Conservation (phyloP, 2,329 filamentous ascomycete genomes). For the Lachnellula occidentalis region DNA sequence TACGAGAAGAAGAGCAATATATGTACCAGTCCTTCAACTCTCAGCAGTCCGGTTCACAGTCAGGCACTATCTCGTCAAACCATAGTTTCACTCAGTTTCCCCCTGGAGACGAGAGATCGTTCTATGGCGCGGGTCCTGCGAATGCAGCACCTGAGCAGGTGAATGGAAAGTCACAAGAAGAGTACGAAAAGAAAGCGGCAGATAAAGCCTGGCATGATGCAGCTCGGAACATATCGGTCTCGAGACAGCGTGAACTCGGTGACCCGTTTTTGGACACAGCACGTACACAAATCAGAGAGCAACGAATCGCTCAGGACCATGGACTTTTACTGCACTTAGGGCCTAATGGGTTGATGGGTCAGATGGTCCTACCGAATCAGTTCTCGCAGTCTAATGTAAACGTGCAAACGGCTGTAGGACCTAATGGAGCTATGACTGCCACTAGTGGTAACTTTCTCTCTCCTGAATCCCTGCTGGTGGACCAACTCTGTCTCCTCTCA, state of each 20-base stretch:
- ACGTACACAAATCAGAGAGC: constrained; percentile 38
- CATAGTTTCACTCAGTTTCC: constrained; percentile 50
- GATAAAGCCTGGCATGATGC: constrained; percentile 62
- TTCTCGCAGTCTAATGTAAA: constrained; percentile 36
- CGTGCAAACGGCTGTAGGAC: constrained; percentile 51
- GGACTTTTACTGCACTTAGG: constrained; percentile 52
- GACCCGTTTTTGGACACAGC: constrained; percentile 43
- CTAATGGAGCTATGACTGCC: constrained; percentile 57
- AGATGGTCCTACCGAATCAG: constrained; percentile 26
- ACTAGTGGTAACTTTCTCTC: constrained; percentile 67
- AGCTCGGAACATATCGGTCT: constrained; percentile 47
- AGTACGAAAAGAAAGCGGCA: constrained; percentile 59
- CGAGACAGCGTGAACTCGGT: constrained; percentile 51
- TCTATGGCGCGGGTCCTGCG: constrained; percentile 60
- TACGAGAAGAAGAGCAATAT: constrained; percentile 80
- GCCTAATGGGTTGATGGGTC: constrained; percentile 46
- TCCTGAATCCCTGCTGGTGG: constrained; percentile 68
- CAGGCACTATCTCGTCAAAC: constrained; percentile 36
- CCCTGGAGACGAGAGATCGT: constrained; percentile 49
- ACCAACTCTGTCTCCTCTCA: constrained; percentile 77
- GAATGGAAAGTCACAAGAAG: constrained; percentile 49
- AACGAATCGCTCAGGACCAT: constrained; percentile 54
- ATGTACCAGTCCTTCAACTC: constrained; percentile 49
- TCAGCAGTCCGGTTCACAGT: constrained; percentile 37
- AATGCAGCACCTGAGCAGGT: constrained; percentile 53